These are phyloP conservation scores for Tuctoria greenei DNA, from an alignment of 176 grass and related monocot genomes.

Conservation along the genomic window DNA sequence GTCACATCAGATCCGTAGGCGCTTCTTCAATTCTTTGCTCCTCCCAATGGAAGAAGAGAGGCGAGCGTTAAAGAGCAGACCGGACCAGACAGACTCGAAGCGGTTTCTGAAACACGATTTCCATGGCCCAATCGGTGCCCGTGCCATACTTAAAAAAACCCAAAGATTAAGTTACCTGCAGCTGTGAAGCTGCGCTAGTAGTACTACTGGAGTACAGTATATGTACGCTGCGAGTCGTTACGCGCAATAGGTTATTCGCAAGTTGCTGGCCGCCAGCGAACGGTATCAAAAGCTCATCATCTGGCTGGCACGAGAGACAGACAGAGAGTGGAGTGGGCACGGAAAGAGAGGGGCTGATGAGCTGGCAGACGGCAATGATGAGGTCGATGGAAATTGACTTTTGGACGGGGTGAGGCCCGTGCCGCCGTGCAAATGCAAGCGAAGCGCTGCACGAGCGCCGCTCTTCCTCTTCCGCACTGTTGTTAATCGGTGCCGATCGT, in stretches of 20 bases:
- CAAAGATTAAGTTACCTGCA: not conserved
- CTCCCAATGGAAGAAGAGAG: not conserved
- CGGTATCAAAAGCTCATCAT: not conserved
- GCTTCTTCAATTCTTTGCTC: no score
- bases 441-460: not conserved
- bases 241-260: not conserved
- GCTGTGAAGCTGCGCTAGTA: not conserved
- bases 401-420: conserved; percentile 2
- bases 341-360: conserved; percentile 30
- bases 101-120: conserved; percentile 10
- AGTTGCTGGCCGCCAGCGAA: conserved; percentile 12
- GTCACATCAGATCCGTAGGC: no score
- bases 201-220: no score
- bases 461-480: not conserved
- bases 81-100: not conserved
- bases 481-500: not conserved
- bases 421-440: no score
- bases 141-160: conserved; percentile 14
- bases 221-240: conserved; percentile 8
- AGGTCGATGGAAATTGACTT: conserved; percentile 31
- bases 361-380: conserved; percentile 37
- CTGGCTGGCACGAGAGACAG: not conserved
- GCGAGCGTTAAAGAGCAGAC: not conserved
- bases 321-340: conserved; percentile 19
- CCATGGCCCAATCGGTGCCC: conserved; percentile 5